phyloP scores from a whole-genome alignment of 2,329 filamentous ascomycete genomes.

The Colletotrichum sp. region DNA sequence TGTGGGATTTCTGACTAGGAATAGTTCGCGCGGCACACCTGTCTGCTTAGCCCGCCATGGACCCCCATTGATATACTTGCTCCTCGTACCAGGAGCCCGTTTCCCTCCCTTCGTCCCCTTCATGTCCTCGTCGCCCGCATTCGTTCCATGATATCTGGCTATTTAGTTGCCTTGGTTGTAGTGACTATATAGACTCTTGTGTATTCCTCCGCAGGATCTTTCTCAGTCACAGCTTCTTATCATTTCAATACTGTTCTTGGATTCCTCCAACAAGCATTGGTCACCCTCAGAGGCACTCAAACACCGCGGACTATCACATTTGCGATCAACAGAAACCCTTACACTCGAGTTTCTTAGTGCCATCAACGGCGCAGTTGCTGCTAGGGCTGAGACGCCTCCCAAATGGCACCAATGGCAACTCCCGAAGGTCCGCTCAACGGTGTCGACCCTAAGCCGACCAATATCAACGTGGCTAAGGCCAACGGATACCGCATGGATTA shows the following conservation, averaged over 20 bases:
- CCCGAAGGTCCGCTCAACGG: not conserved
- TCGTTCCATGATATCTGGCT: not conserved
- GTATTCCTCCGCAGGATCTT: not conserved
- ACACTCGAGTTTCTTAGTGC: not conserved
- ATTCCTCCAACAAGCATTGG: not conserved
- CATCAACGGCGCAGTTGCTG: not conserved
- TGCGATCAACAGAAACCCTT: not conserved
- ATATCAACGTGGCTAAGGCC: conserved; percentile 9
- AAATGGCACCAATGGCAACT: conserved; percentile 18
- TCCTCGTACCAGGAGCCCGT: not conserved
- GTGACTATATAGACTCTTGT: conserved; percentile 5
- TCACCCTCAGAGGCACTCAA: not conserved
- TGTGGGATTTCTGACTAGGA: conserved; percentile 16
- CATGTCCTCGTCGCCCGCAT: not conserved
- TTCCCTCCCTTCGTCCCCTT: not conserved
- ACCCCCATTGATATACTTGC: not conserved
- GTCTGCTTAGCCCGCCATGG: not conserved
- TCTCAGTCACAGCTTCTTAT: not conserved
- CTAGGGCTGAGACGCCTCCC: not conserved
- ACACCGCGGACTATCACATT: not conserved
- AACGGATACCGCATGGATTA: not conserved
- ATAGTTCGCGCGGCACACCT: conserved; percentile 15
- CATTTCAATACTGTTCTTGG: not conserved
- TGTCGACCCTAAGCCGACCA: not conserved
- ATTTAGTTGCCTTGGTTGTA: not conserved